Evolutionary conservation across 2,329 filamentous ascomycete species (phyloP).

Genomic region (Byssochlamys sp.): DNA sequence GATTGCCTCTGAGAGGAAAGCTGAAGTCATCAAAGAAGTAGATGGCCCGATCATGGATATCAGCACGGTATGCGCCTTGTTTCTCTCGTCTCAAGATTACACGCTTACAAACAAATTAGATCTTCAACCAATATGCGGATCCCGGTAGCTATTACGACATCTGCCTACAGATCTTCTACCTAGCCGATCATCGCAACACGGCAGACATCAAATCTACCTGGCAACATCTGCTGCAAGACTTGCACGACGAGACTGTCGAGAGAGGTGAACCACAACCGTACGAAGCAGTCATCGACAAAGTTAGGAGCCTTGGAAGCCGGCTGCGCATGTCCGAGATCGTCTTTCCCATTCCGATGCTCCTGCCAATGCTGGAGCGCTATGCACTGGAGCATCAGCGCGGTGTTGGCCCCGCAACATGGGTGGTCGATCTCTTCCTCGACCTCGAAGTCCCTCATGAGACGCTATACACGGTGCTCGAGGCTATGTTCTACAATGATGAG

Average conservation of each 20-base stretch:
- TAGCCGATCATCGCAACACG: constrained; percentile 80
- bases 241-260: constrained; percentile 49
- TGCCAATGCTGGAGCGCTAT: constrained; percentile 49
- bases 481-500: constrained; percentile 59
- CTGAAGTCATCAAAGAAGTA: constrained; percentile 56
- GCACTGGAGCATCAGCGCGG: constrained; percentile 41
- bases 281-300: constrained; percentile 42
- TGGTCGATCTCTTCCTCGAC: constrained; percentile 56
- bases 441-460: constrained; percentile 53
- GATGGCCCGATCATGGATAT: constrained; percentile 70
- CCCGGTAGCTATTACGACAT: constrained; percentile 88
- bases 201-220: constrained; percentile 77
- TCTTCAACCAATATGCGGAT: constrained; percentile 90
- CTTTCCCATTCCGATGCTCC: constrained; percentile 46
- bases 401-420: constrained; percentile 45
- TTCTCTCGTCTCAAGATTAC: background rate
- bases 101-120: constrained; percentile 36
- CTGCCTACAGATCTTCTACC: constrained; percentile 82
- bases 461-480: constrained; percentile 53
- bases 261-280: constrained; percentile 35
- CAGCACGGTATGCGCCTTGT: constrained; percentile 54
- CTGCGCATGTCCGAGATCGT: constrained; percentile 47
- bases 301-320: constrained; percentile 49
- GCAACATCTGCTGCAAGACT: constrained; percentile 67
- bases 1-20: constrained; percentile 53